A percentile compares a stretch with the other conserved stretches of the same genome.
Conservation (phyloP, 768 basidiomycete genomes). For the Suillus clintonianus region DNA sequence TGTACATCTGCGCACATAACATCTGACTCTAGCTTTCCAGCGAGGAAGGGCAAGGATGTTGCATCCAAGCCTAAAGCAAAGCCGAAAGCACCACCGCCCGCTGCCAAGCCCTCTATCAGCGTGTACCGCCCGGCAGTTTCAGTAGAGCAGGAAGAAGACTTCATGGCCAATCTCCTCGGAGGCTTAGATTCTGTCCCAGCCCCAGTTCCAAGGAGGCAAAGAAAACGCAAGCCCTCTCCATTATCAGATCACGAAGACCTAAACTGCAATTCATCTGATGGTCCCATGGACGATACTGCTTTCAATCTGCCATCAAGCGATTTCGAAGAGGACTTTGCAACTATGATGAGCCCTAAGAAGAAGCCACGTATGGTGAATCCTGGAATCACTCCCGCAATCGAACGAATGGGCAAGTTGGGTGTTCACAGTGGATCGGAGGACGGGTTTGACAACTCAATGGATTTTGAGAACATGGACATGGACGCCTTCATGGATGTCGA, state of each 20-base stretch:
- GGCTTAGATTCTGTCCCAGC: conserved; percentile 58
- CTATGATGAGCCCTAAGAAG: conserved; percentile 69
- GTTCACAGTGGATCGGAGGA: conserved; percentile 54
- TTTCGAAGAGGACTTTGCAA: conserved; percentile 49
- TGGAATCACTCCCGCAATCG: conserved; percentile 54
- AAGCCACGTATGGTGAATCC: conserved; percentile 48
- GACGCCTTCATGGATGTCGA: conserved; percentile 60
- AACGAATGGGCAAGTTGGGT: conserved; percentile 59
- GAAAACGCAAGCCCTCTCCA: conserved; percentile 71
- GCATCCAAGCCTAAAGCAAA: conserved; percentile 40
- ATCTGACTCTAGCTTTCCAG: conserved; percentile 17
- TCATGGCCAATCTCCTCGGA: conserved; percentile 82
- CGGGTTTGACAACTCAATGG: conserved; percentile 42
- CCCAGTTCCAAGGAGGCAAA: conserved; percentile 37
- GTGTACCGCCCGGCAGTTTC: conserved; percentile 80
- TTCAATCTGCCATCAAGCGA: conserved; percentile 43
- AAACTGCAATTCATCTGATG: conserved; percentile 29
- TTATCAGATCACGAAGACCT: conserved; percentile 38
- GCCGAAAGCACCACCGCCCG: conserved; percentile 50
- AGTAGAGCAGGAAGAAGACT: conserved; percentile 82
- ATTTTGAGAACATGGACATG: conserved; percentile 54
- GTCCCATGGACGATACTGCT: conserved; percentile 22
- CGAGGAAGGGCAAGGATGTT: conserved; percentile 21
- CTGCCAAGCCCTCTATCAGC: conserved; percentile 61
- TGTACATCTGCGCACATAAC: background rate